Base-by-base conservation (phyloP, 371 early-diverging fungal genomes). In the Apophysomyces variabilis region DNA sequence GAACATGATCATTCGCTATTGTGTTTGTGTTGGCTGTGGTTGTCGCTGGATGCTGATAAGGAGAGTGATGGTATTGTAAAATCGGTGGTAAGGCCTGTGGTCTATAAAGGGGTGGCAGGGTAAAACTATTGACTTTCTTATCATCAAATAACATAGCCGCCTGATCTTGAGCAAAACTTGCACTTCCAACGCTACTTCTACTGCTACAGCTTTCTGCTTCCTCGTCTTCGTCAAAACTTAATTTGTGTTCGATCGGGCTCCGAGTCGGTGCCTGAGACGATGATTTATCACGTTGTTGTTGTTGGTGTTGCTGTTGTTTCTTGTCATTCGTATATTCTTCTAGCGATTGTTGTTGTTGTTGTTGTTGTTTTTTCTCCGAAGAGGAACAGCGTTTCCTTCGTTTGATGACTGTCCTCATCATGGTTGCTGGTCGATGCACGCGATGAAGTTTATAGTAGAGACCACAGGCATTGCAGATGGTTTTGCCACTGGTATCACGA, bases 391-490 rank as follows among this genome's bases (percentile, higher is more conserved):
- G 75, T 56, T 79, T 78, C 66, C 87, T 74, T 39, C 86, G 78
- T 64, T 84, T 85, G 62, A 87, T 86, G 4, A 87, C 86, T 2
- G 81, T 77, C 1, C 79, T 74, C 74, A 79, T 83, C 84, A 87
- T 82, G 37, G 76, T 79, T 35, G 80, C 77, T 13, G 84, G 90
- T 38, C 90, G 80, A 59, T 85, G 85, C 7, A 80, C 77, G 56
- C 75, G 74, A 70, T 95, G 94, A 1, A 91, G 78, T 65, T 89
- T 90, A 68, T 86, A 89, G 68, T 93, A 94, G 21, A 95, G 74
- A 2, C 93, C 93, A 69, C 93, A 93, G 2, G 93, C 93, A 75
- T 93, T 93, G 73, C 94, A 93, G 41, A 92, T 82, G 12, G 83
- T 77, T 36, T 89, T 82, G 37, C 90, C 91, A 41, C 82, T 73